These are phyloP conservation scores for Trichosporon coremiiforme DNA, from an alignment of 1,284 basidiomycete genomes.

Conservation along the genomic window DNA sequence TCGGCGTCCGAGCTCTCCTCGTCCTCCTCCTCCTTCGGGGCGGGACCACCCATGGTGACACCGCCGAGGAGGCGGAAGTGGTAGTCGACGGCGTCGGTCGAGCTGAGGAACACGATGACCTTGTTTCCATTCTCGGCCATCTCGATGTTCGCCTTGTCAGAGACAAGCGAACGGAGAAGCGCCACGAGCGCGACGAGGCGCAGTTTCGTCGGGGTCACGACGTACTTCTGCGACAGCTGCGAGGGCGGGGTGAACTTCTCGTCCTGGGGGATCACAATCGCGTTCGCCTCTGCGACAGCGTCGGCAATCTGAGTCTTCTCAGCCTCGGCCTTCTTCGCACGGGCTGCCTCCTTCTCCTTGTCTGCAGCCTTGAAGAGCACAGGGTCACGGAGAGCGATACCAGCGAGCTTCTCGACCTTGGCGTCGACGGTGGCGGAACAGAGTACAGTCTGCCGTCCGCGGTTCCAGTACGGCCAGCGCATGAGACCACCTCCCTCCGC, in stretches of 20 bases:
- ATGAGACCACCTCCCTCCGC: conserved; percentile 60
- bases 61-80: conserved; percentile 88
- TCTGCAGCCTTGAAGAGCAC: conserved; percentile 53
- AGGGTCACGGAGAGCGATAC: conserved; percentile 67
- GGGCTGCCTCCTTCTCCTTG: conserved; percentile 26
- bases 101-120: conserved; percentile 93
- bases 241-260: conserved; percentile 86
- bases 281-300: conserved; percentile 33
- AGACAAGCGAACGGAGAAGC: conserved; percentile 73
- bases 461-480: conserved; percentile 67
- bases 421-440: conserved; percentile 97
- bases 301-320: conserved; percentile 26
- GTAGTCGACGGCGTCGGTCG: conserved; percentile 97
- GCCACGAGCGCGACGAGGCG: conserved; percentile 88
- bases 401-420: conserved; percentile 90
- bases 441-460: conserved; percentile 76
- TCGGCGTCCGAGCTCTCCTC: conserved; percentile 38
- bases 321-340: conserved; percentile 25
- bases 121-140: conserved; percentile 52
- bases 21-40: conserved; percentile 45
- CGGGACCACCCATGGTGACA: conserved; percentile 66
- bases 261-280: conserved; percentile 37
- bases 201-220: conserved; percentile 89
- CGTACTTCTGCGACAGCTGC: conserved; percentile 90
- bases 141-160: conserved; percentile 45